Evolutionary conservation across 345 rosid species (phyloP).

Genomic region (Eucalyptus decipiens): DNA sequence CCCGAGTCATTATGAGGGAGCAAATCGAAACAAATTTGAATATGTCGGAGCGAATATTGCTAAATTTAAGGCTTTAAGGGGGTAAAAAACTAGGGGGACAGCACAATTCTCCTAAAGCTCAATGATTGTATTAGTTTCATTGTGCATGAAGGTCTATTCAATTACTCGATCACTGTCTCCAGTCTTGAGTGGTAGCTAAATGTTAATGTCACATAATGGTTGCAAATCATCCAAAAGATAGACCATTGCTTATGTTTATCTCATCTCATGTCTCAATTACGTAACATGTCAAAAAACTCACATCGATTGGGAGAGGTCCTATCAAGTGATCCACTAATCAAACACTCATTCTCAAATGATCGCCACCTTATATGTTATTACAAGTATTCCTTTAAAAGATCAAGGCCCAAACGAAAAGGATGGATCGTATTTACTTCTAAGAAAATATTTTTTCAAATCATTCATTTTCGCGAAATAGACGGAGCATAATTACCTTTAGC

Average conservation of each 20-base stretch:
- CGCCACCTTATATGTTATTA: not conserved
- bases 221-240: not conserved
- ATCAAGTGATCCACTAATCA: not conserved
- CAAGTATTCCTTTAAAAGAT: not conserved
- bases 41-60: not conserved
- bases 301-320: not conserved
- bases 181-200: not conserved
- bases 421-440: rapidly evolving
- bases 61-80: not conserved
- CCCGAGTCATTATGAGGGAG: not conserved
- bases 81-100: not conserved
- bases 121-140: not conserved
- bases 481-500: not conserved
- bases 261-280: not conserved
- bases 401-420: rapidly evolving
- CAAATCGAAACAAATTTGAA: not conserved
- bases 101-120: not conserved
- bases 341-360: not conserved
- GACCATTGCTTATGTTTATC: not conserved
- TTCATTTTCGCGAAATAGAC: not conserved
- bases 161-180: not conserved
- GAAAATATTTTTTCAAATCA: not conserved
- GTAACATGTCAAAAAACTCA: not conserved
- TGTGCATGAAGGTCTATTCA: not conserved
- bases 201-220: not conserved